These are phyloP conservation scores for Jamesozyma rosinii DNA, from an alignment of 805 yeast genomes.

Conservation along the genomic window DNA sequence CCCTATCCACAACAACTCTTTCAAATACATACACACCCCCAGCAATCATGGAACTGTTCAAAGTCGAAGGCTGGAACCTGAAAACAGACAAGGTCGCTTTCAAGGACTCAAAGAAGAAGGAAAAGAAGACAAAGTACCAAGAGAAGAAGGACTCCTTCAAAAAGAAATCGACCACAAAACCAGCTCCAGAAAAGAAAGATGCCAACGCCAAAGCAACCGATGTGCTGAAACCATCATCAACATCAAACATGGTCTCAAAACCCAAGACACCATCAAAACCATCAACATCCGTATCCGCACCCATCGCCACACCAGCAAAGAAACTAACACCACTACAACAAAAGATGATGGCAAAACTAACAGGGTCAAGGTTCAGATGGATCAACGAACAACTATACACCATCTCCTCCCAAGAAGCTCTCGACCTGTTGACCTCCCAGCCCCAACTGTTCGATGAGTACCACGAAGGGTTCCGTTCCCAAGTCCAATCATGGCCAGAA, in stretches of 20 bases:
- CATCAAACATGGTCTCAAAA: constrained; percentile 10
- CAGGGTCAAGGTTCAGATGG: constrained; percentile 96
- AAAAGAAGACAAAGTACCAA: constrained; percentile 21
- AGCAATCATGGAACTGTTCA: constrained; percentile 60
- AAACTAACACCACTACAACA: constrained; percentile 77
- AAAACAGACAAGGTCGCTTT: constrained; percentile 43
- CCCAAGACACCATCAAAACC: neutral
- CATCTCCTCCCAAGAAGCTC: constrained; percentile 66
- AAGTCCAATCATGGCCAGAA: constrained; percentile 96
- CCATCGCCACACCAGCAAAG: constrained; percentile 18
- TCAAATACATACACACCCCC: too few relatives aligned
- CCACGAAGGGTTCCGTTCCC: constrained; percentile 90
- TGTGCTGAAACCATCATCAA: constrained; percentile 10
- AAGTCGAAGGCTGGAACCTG: constrained; percentile 77
- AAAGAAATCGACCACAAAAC: constrained; percentile 4
- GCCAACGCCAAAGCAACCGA: neutral
- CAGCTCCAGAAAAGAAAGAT: neutral
- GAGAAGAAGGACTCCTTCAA: constrained; percentile 15
- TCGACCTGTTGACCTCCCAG: constrained; percentile 61
- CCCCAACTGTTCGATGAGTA: constrained; percentile 89
- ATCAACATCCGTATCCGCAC: neutral
- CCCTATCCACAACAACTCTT: neutral
- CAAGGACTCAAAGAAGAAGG: constrained; percentile 32
- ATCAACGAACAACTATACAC: constrained; percentile 96
- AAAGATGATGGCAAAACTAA: constrained; percentile 88